Percentiles rank a stretch among this genome's conserved stretches.
Conservation (phyloP, 2,329 filamentous ascomycete genomes). For the Teratosphaeria epicoccoides region DNA sequence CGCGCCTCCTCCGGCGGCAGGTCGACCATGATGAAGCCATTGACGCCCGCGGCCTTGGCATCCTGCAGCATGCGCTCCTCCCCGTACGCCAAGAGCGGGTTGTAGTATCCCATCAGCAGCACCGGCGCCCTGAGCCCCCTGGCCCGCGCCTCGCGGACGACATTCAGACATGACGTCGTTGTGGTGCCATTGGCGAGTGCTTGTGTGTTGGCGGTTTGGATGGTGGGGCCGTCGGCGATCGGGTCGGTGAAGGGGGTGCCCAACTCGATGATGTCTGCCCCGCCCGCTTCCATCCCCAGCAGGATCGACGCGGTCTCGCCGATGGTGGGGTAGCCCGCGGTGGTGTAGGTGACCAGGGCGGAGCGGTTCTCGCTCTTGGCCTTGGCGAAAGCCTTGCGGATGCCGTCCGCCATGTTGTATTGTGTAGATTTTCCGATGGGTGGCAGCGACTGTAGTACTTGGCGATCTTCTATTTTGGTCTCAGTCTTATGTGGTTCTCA, state of each 20-base stretch:
- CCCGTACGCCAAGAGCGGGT: constrained; percentile 86
- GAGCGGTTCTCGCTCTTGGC: constrained; percentile 45
- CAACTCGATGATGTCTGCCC: constrained; percentile 89
- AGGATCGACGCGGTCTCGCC: constrained; percentile 74
- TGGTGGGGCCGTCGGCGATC: constrained; percentile 93
- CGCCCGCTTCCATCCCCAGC: constrained; percentile 82
- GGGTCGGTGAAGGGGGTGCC: constrained; percentile 96
- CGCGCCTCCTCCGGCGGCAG: constrained; percentile 92
- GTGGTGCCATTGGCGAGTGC: constrained; percentile 84
- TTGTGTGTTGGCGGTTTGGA: constrained; percentile 85
- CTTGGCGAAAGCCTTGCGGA: constrained; percentile 40
- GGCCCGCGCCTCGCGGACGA: constrained; percentile 70
- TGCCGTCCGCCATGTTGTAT: constrained; percentile 28
- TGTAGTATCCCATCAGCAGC: constrained; percentile 98
- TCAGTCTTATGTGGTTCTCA: background rate
- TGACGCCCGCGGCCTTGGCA: constrained; percentile 72
- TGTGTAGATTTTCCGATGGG: background rate
- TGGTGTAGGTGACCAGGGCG: constrained; percentile 91
- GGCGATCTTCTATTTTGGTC: background rate
- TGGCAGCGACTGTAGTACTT: background rate
- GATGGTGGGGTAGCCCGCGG: constrained; percentile 79
- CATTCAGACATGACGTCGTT: constrained; percentile 65
- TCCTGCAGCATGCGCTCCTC: constrained; percentile 82
- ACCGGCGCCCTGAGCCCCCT: constrained; percentile 72
- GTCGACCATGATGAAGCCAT: constrained; percentile 95